Percentiles rank a stretch among this genome's conserved stretches.
phyloP scores from a whole-genome alignment of 169 alveolate species.

The Eimeria maxima region DNA sequence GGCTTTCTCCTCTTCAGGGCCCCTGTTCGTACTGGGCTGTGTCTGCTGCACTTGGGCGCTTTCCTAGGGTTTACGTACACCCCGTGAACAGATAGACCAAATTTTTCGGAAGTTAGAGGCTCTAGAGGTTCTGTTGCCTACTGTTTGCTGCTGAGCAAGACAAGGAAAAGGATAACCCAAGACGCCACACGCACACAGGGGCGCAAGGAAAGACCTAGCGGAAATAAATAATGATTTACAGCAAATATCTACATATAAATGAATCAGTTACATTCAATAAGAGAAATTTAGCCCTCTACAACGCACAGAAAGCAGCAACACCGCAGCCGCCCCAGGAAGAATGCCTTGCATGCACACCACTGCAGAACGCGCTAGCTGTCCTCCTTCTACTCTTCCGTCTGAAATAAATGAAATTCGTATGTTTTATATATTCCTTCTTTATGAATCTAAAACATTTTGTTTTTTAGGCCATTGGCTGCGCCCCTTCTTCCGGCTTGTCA shows the following conservation, averaged over 20 bases:
- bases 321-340: neutral
- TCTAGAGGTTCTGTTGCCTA: neutral
- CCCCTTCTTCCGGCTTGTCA: neutral
- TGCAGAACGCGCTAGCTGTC: neutral
- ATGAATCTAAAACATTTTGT: too few species aligned
- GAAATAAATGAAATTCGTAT: neutral
- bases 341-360: neutral
- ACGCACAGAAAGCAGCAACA: too few species aligned
- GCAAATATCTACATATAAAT: too few species aligned
- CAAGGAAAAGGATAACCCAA: neutral
- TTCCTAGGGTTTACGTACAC: neutral
- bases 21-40: neutral
- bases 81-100: neutral
- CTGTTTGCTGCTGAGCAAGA: neutral
- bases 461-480: neutral
- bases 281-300: too few species aligned
- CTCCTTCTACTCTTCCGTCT: neutral
- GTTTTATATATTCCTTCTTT: neutral
- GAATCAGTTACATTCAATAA: too few species aligned
- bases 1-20: neutral
- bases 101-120: neutral
- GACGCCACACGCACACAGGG: neutral
- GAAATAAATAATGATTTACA: too few species aligned
- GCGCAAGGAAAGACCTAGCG: too few species aligned
- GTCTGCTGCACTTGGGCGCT: neutral